A percentile compares a stretch with the other conserved stretches of the same genome.
These are phyloP conservation scores for Geranium incanum DNA, from an alignment of 441 rosid species.

Conservation along the genomic window DNA sequence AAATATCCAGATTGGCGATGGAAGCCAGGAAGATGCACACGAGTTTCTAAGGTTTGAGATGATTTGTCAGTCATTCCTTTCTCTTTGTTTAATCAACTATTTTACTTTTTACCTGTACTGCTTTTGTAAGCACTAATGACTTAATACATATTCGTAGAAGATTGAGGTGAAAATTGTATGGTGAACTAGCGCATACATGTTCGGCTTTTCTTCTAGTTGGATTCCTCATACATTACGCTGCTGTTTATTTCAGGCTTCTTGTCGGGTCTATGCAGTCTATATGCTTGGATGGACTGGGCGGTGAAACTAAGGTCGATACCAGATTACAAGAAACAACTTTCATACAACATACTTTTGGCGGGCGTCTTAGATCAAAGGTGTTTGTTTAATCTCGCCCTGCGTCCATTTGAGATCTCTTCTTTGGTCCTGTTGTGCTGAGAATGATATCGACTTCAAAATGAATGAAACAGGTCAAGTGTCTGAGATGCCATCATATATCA, in stretches of 20 bases:
- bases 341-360: slow-evolving; percentile 75
- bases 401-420: neutral
- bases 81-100: slow-evolving; percentile 4
- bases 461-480: slow-evolving; percentile 58
- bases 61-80: slow-evolving; percentile 9
- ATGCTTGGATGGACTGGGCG: slow-evolving; percentile 75
- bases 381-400: neutral
- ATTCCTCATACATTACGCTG: slow-evolving; percentile 5
- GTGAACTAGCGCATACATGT: neutral
- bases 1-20: slow-evolving; percentile 68
- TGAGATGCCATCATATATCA: slow-evolving; percentile 69
- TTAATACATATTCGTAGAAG: neutral
- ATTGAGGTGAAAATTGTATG: neutral
- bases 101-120: neutral
- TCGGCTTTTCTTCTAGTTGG: neutral
- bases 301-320: slow-evolving; percentile 62
- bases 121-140: neutral
- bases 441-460: neutral
- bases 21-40: slow-evolving; percentile 91
- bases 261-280: slow-evolving; percentile 76
- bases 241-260: slow-evolving; percentile 44
- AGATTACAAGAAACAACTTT: slow-evolving; percentile 78
- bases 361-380: slow-evolving; percentile 72
- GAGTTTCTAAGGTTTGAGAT: slow-evolving; percentile 63
- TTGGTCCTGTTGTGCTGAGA: neutral